phyloP scores from a whole-genome alignment of 257 asterid species.

The Solanum habrochaites region DNA sequence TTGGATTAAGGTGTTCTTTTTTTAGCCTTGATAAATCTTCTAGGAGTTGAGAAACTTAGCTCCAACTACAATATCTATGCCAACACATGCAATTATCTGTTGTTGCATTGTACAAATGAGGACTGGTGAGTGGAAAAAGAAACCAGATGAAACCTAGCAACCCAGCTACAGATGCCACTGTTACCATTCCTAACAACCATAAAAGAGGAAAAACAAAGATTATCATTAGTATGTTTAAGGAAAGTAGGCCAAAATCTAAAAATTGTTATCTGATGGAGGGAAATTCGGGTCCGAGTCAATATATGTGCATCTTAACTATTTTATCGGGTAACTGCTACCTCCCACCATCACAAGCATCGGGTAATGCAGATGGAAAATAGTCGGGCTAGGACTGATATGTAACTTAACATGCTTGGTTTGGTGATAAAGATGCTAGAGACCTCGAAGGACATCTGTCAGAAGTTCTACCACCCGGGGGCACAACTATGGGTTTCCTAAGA shows the following conservation, averaged over 20 bases:
- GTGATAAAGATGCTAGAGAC: not conserved
- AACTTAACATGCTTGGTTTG: not conserved
- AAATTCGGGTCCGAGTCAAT: not conserved
- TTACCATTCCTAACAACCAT: conserved; percentile 40
- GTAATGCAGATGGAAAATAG: not conserved
- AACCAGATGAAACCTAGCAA: conserved; percentile 49
- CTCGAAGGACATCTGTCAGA: not conserved
- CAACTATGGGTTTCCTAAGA: not conserved
- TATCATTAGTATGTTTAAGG: not conserved
- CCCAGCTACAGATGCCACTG: conserved; percentile 45
- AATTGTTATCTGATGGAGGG: not conserved
- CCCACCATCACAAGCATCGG: not conserved
- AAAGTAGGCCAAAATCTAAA: not conserved
- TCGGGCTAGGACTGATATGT: not conserved
- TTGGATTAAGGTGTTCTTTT: not conserved
- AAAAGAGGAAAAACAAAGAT: not conserved
- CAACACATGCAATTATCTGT: conserved; percentile 64
- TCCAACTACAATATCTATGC: conserved; percentile 67
- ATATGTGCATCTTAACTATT: not conserved
- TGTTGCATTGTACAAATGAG: conserved; percentile 32
- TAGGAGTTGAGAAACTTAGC: conserved; percentile 6
- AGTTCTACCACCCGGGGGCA: not conserved
- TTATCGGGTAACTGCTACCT: not conserved
- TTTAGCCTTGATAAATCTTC: not conserved
- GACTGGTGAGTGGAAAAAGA: conserved; percentile 62